phyloP scores from a whole-genome alignment of 1,139 yeast species.

The Pichia inconspicua region DNA sequence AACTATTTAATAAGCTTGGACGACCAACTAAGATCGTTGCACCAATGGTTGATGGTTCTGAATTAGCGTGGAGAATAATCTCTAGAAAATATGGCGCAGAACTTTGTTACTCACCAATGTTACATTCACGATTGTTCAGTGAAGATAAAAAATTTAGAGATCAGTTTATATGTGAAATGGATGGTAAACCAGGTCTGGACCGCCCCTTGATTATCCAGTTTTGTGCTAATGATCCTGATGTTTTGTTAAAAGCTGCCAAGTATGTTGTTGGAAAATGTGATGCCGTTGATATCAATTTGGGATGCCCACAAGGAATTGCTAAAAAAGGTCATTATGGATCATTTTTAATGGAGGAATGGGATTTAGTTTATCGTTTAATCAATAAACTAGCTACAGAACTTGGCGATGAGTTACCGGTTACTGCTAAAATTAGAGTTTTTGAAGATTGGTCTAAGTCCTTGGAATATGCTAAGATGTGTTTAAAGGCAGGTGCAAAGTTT shows the following conservation, averaged over 20 bases:
- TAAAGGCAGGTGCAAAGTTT: constrained; percentile 92
- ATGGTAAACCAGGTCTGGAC: constrained; percentile 61
- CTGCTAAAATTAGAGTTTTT: constrained; percentile 90
- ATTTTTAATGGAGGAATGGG: constrained; percentile 97
- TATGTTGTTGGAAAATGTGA: constrained; percentile 80
- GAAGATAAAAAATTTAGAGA: constrained; percentile 72
- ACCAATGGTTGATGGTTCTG: constrained; percentile 98
- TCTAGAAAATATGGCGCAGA: constrained; percentile 90
- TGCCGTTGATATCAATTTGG: constrained; percentile 91
- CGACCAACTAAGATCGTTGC: constrained; percentile 82
- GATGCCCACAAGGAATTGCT: constrained; percentile 98
- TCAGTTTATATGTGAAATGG: constrained; percentile 67
- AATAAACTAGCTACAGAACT: constrained; percentile 64
- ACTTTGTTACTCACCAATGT: constrained; percentile 93
- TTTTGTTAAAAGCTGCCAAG: constrained; percentile 70
- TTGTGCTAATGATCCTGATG: constrained; percentile 92
- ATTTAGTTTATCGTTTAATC: constrained; percentile 62
- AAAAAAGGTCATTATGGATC: constrained; percentile 92
- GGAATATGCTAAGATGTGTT: constrained; percentile 84
- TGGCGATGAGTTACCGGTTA: constrained; percentile 61
- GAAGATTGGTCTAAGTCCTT: constrained; percentile 80
- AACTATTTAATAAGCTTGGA: constrained; percentile 61
- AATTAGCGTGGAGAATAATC: constrained; percentile 88
- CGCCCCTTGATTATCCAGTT: constrained; percentile 88
- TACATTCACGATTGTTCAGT: constrained; percentile 85